Conservation (phyloP, 225 moss, liverwort and hornwort genomes). For the Antitrichia curtipendula region DNA sequence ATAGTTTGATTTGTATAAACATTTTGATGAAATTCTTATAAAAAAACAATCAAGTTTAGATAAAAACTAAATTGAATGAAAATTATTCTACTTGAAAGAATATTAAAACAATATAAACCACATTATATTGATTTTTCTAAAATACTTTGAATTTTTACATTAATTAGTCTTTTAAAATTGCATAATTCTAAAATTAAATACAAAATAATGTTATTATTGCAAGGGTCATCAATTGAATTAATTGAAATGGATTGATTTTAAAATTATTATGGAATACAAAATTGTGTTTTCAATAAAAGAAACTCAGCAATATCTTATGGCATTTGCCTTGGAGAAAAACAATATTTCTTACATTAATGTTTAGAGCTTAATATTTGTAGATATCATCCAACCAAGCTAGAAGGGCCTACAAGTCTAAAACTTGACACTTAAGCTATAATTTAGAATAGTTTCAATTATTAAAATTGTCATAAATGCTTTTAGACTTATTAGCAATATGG, state of each 20-base stretch:
- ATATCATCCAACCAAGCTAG: accelerated
- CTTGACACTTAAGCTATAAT: no score
- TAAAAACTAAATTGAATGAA: no score
- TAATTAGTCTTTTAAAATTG: background rate
- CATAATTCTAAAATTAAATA: background rate
- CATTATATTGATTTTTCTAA: background rate
- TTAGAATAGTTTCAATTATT: background rate
- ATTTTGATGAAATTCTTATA: no score
- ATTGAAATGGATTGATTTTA: background rate
- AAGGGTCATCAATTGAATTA: background rate
- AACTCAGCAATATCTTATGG: background rate
- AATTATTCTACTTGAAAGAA: no score
- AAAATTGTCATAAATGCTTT: background rate
- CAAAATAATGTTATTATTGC: background rate
- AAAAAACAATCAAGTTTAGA: no score
- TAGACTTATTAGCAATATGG: background rate
- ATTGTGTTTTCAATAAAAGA: background rate
- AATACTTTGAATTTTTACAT: background rate
- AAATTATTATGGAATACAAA: background rate
- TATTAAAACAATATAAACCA: background rate
- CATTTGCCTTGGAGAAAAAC: background rate
- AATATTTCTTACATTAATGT: accelerated
- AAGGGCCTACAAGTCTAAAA: no score
- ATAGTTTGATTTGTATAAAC: no score
- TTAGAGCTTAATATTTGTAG: background rate